These are phyloP conservation scores for Pleurozium schreberi DNA, from an alignment of 225 moss, liverwort and hornwort genomes.

Conservation along the genomic window DNA sequence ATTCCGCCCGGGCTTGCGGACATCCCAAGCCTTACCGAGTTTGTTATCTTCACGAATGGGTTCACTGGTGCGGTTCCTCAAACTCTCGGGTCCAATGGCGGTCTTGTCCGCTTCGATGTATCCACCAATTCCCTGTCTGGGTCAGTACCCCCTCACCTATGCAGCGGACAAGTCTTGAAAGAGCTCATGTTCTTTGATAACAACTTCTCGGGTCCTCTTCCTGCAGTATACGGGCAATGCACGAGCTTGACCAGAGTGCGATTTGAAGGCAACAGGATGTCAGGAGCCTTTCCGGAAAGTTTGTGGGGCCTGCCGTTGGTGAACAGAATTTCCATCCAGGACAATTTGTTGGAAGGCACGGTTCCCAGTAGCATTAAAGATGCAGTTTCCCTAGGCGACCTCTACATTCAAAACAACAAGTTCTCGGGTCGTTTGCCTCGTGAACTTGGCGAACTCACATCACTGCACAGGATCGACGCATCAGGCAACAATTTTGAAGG, in stretches of 20 bases:
- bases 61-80: constrained; percentile 50
- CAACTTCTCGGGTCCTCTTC: constrained; percentile 49
- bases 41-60: constrained; percentile 51
- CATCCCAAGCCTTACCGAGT: constrained; percentile 27
- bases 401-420: constrained; percentile 50
- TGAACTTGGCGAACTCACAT: constrained; percentile 32
- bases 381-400: constrained; percentile 23
- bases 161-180: constrained; percentile 29
- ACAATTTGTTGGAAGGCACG: constrained; percentile 53
- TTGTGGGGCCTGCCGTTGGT: constrained; percentile 49
- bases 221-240: constrained; percentile 55
- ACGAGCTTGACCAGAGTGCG: constrained; percentile 43
- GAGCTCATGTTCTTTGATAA: constrained; percentile 63
- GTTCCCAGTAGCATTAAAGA: constrained; percentile 23
- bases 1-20: constrained; percentile 48
- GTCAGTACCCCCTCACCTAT: constrained; percentile 47
- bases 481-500: constrained; percentile 52
- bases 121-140: constrained; percentile 61
- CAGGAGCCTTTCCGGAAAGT: constrained; percentile 38
- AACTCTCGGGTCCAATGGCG: constrained; percentile 30
- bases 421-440: constrained; percentile 45
- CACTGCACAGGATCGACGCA: constrained; percentile 37
- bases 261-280: constrained; percentile 44
- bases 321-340: constrained; percentile 30
- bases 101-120: constrained; percentile 48